These are phyloP conservation scores for Diaporthe batatas DNA, from an alignment of 2,329 filamentous ascomycete genomes.

Conservation along the genomic window DNA sequence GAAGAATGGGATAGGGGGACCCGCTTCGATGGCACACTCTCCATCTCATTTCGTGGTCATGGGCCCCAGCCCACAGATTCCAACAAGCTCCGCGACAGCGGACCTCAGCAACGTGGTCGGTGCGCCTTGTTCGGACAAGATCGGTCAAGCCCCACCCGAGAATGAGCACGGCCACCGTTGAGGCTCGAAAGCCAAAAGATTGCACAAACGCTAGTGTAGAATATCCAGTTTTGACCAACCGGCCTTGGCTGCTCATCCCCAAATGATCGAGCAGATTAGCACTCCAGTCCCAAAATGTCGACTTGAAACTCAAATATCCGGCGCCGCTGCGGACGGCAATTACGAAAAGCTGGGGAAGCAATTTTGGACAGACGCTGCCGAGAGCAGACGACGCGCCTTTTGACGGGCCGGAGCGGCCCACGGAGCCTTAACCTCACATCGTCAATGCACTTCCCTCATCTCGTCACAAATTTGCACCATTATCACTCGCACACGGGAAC, in stretches of 20 bases:
- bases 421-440: not conserved
- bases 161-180: constrained; percentile 34
- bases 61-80: constrained; percentile 28
- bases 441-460: constrained; percentile 6
- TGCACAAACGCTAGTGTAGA: constrained; percentile 18
- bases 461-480: constrained; percentile 33
- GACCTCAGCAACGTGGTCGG: constrained; percentile 34
- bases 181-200: constrained; percentile 30
- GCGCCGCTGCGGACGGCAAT: constrained; percentile 31
- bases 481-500: not conserved
- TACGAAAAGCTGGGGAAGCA: constrained; percentile 37
- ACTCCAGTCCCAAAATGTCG: constrained; percentile 29
- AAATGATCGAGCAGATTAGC: constrained; percentile 37
- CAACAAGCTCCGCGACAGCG: constrained; percentile 29
- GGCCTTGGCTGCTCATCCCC: constrained; percentile 34
- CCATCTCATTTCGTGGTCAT: constrained; percentile 35
- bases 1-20: constrained; percentile 28
- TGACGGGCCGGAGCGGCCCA: not conserved
- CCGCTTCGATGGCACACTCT: constrained; percentile 28
- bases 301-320: constrained; percentile 35
- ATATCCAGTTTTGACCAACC: constrained; percentile 18
- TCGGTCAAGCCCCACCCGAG: constrained; percentile 29
- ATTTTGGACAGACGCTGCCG: constrained; percentile 19
- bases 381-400: constrained; percentile 17
- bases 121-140: constrained; percentile 30